A percentile compares a stretch with the other conserved stretches of the same genome.
These are phyloP conservation scores for Salisapilia sapeloensis DNA, from an alignment of 352 stramenopile genomes.

Conservation along the genomic window DNA sequence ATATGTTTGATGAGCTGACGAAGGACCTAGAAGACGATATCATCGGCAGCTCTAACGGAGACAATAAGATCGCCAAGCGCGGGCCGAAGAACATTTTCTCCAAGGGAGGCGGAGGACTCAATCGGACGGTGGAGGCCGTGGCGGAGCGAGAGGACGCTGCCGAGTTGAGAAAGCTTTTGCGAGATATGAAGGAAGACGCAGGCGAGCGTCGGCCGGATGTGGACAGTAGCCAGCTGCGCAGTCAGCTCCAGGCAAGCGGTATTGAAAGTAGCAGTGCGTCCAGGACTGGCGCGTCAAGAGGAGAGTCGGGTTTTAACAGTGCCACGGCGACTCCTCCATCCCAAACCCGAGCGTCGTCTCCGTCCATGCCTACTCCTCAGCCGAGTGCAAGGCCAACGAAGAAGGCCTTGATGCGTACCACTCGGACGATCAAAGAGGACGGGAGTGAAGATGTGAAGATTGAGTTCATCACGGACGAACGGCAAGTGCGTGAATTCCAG, in stretches of 20 bases:
- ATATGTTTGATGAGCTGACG: conserved; percentile 42
- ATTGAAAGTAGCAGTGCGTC: conserved; percentile 33
- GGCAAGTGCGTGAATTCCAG: conserved; percentile 47
- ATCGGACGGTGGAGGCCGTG: conserved; percentile 55
- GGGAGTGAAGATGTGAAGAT: conserved; percentile 57
- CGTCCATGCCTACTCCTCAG: conserved; percentile 2
- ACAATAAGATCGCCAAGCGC: conserved; percentile 34
- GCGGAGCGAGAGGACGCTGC: conserved; percentile 65
- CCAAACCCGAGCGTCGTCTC: conserved; percentile 16
- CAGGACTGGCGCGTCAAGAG: conserved; percentile 22
- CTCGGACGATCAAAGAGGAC: conserved; percentile 64
- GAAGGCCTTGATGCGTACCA: conserved; percentile 61
- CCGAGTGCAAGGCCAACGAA: conserved; percentile 9
- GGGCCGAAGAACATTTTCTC: conserved; percentile 59
- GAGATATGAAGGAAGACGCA: conserved; percentile 65
- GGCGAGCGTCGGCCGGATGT: conserved; percentile 34
- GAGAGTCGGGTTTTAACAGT: conserved; percentile 37
- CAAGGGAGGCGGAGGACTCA: conserved; percentile 55
- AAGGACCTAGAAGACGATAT: conserved; percentile 68
- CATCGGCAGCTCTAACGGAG: conserved; percentile 36
- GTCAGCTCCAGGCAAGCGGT: conserved; percentile 49
- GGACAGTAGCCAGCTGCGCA: conserved; percentile 37
- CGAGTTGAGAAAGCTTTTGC: conserved; percentile 56
- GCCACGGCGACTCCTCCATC: conserved; percentile 51
- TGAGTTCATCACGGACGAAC: conserved; percentile 67